Evolutionary conservation across 805 yeast species (phyloP).

Genomic region (Ogataea haglerorum): DNA sequence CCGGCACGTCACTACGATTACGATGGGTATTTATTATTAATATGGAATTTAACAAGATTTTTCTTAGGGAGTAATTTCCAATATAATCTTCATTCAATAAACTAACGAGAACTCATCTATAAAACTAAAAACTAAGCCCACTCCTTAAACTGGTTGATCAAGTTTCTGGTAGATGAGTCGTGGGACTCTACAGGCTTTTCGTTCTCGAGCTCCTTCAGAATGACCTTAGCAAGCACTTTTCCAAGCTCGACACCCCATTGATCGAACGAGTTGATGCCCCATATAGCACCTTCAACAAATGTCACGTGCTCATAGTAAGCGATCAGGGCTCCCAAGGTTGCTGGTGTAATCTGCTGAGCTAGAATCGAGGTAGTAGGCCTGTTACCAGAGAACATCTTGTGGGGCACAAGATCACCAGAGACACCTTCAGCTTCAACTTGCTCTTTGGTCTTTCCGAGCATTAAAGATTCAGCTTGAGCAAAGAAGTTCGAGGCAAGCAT

Average conservation of each 20-base stretch:
- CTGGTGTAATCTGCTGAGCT: conserved; percentile 95
- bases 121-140: conserved; percentile 47
- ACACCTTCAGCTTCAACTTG: conserved; percentile 83
- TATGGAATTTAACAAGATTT: background rate
- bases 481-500: conserved; percentile 99
- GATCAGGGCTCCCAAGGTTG: conserved; percentile 90
- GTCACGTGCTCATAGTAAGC: conserved; percentile 98
- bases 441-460: conserved; percentile 88
- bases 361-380: conserved; percentile 98
- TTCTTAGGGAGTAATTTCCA: background rate
- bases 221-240: conserved; percentile 94
- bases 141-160: conserved; percentile 91
- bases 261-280: conserved; percentile 99
- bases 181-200: conserved; percentile 56
- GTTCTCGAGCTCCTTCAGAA: conserved; percentile 82
- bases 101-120: background rate
- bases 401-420: conserved; percentile 84
- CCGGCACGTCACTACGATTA: background rate
- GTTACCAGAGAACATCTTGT: conserved; percentile 96
- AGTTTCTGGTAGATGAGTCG: conserved; percentile 87
- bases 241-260: conserved; percentile 99
- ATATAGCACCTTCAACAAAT: conserved; percentile 96
- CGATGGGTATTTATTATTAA: background rate
- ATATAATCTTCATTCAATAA: background rate
- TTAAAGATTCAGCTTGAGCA: conserved; percentile 96